phyloP scores from a whole-genome alignment of 2,329 filamentous ascomycete species.

The Colletotrichum liaoningense region DNA sequence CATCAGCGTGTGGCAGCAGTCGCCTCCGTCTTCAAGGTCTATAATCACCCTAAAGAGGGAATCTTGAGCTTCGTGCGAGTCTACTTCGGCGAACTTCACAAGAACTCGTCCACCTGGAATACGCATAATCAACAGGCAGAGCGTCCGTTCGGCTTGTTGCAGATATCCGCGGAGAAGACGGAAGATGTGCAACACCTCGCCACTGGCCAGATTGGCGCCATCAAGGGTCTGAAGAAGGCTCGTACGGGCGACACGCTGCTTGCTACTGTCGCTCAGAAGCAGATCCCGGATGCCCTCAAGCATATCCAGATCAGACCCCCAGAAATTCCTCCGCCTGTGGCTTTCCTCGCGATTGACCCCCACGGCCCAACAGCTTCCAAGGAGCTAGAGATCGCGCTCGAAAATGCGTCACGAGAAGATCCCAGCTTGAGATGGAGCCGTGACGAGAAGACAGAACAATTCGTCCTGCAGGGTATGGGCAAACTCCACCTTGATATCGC shows the following conservation, averaged over 20 bases:
- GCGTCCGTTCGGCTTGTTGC: slow-evolving; percentile 81
- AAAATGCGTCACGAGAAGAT: slow-evolving; percentile 87
- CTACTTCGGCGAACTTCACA: slow-evolving; percentile 84
- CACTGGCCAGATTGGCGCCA: slow-evolving; percentile 92
- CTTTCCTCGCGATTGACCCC: slow-evolving; percentile 93
- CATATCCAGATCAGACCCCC: slow-evolving; percentile 88
- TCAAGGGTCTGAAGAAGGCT: slow-evolving; percentile 90
- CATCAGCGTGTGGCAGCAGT: slow-evolving; percentile 56
- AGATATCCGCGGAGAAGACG: slow-evolving; percentile 90
- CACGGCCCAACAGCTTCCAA: slow-evolving; percentile 83
- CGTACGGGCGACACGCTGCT: slow-evolving; percentile 94
- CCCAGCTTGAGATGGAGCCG: slow-evolving; percentile 87
- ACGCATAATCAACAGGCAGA: slow-evolving; percentile 85
- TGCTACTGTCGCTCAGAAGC: slow-evolving; percentile 71
- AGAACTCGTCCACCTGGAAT: slow-evolving; percentile 84
- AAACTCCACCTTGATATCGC: slow-evolving; percentile 96
- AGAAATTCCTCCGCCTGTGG: slow-evolving; percentile 90
- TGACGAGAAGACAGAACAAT: slow-evolving; percentile 92
- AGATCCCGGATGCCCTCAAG: slow-evolving; percentile 75
- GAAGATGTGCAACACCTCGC: slow-evolving; percentile 84
- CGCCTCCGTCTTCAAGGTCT: slow-evolving; percentile 91
- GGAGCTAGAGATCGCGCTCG: slow-evolving; percentile 79
- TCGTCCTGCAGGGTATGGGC: slow-evolving; percentile 94
- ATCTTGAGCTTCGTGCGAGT: slow-evolving; percentile 93
- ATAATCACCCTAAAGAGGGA: slow-evolving; percentile 86